phyloP scores from a whole-genome alignment of 2,329 filamentous ascomycete species.

The Verticillium tricorpus region DNA sequence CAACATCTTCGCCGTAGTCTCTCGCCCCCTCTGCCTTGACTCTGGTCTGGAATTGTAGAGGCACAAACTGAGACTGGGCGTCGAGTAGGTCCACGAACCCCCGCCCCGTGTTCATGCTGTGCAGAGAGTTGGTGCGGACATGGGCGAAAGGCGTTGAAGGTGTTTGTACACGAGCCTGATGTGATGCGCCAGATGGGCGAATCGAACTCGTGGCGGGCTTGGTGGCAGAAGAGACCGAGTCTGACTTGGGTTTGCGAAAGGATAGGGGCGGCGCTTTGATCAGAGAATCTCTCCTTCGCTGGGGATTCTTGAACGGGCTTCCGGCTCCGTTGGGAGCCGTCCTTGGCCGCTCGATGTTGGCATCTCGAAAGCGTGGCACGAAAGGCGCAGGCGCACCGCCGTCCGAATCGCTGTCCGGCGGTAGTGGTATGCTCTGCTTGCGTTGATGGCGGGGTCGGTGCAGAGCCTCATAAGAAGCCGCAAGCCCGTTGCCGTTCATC shows the following conservation, averaged over 20 bases:
- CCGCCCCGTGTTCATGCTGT: constrained; percentile 21
- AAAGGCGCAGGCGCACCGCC: constrained; percentile 22
- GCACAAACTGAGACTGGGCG: constrained; percentile 48
- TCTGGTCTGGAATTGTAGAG: constrained; percentile 42
- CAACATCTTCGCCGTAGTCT: constrained; percentile 62
- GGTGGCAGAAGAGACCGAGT: constrained; percentile 5
- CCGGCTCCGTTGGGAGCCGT: constrained; percentile 25
- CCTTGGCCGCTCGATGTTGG: constrained; percentile 26
- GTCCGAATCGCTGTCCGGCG: constrained; percentile 14
- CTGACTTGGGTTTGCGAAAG: constrained; percentile 9
- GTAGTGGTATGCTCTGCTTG: constrained; percentile 17
- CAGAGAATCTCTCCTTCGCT: constrained; percentile 10
- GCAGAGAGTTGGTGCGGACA: constrained; percentile 25
- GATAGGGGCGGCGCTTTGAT: constrained; percentile 12
- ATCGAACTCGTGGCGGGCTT: constrained; percentile 1
- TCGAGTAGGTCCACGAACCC: constrained; percentile 52
- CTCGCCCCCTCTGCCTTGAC: constrained; percentile 45
- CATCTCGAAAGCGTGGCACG: constrained; percentile 23
- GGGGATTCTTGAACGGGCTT: constrained; percentile 2
- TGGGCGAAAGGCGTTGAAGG: constrained; percentile 19
- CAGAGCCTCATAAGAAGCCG: constrained; percentile 28
- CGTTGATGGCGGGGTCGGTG: constrained; percentile 26
- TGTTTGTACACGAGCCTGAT: constrained; percentile 5
- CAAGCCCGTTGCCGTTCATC: constrained; percentile 33
- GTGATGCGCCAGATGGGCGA: neutral